These are phyloP conservation scores for Pulveroboletus sp. DNA, from an alignment of 768 basidiomycete genomes.

Conservation along the genomic window DNA sequence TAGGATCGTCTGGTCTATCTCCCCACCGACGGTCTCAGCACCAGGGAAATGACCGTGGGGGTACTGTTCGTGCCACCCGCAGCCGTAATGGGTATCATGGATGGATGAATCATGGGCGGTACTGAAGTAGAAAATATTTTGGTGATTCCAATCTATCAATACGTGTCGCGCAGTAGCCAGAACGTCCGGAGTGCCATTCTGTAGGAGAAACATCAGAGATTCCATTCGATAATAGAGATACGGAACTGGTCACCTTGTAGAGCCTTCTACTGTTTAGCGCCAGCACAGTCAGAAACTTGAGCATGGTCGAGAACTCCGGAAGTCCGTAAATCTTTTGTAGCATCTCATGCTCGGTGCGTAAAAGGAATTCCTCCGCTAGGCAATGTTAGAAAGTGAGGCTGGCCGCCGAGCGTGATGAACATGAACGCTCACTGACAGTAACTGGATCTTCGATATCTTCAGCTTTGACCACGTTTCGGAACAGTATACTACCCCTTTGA, in stretches of 20 bases:
- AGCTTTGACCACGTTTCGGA: constrained; percentile 87
- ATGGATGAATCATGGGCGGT: constrained; percentile 79
- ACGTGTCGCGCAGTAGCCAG: constrained; percentile 79
- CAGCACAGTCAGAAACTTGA: constrained; percentile 89
- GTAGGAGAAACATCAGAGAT: not conserved
- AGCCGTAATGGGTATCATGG: constrained; percentile 55
- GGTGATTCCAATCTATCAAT: constrained; percentile 91
- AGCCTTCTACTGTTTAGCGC: constrained; percentile 81
- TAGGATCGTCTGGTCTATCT: too few relatives aligned
- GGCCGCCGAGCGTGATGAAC: too few relatives aligned
- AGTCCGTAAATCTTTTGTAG: constrained; percentile 85
- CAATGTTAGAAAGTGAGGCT: not conserved
- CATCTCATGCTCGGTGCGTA: constrained; percentile 65
- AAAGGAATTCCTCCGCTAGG: constrained; percentile 83
- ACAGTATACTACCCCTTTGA: constrained; percentile 55
- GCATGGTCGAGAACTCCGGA: constrained; percentile 64
- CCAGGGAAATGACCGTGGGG: constrained; percentile 50
- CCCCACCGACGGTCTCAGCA: constrained; percentile 79
- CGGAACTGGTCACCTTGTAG: constrained; percentile 55
- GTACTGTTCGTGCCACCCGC: constrained; percentile 34
- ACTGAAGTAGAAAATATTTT: constrained; percentile 90
- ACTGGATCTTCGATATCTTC: constrained; percentile 92
- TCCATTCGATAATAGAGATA: not conserved
- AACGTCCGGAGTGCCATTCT: constrained; percentile 92
- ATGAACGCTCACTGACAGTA: constrained; percentile 64